These are phyloP conservation scores for Chrysosporium queenslandicum DNA, from an alignment of 2,329 filamentous ascomycete species.

Conservation along the genomic window DNA sequence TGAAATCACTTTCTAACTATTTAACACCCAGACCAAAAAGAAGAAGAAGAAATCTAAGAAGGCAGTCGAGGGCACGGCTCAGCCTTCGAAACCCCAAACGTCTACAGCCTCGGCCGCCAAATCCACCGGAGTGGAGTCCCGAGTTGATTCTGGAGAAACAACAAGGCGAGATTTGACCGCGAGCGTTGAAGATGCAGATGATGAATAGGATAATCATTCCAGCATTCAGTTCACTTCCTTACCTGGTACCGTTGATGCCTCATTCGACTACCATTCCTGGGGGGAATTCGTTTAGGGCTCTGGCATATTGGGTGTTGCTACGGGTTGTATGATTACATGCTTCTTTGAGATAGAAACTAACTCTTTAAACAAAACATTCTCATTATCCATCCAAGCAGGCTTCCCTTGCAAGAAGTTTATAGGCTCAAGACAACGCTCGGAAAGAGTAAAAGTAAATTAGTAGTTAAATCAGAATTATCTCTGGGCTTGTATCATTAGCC, in stretches of 20 bases:
- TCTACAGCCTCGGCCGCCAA: conserved; percentile 15
- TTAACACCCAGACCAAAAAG: conserved; percentile 23
- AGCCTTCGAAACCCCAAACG: conserved; percentile 6
- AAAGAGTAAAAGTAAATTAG: too few relatives aligned
- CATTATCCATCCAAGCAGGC: too few relatives aligned
- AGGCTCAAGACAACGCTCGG: too few relatives aligned
- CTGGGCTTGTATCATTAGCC: too few relatives aligned
- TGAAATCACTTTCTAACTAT: neutral
- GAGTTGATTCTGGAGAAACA: conserved; percentile 26
- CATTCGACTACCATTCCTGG: neutral
- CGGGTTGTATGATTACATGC: neutral
- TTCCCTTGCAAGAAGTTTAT: too few relatives aligned
- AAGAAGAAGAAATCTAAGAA: conserved; percentile 34
- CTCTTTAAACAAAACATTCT: too few relatives aligned
- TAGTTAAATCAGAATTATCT: too few relatives aligned
- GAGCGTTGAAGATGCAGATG: conserved; percentile 38
- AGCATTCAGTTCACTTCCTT: neutral
- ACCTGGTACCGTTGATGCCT: neutral
- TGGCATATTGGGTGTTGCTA: neutral
- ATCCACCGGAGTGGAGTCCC: conserved; percentile 30
- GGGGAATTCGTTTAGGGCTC: too few relatives aligned
- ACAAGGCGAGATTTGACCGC: conserved; percentile 35
- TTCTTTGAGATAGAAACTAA: too few relatives aligned
- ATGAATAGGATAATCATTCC: conserved; percentile 26
- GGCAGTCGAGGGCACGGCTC: conserved; percentile 7